Conservation (phyloP, 1,284 basidiomycete species). For the Caloboletus inedulis region DNA sequence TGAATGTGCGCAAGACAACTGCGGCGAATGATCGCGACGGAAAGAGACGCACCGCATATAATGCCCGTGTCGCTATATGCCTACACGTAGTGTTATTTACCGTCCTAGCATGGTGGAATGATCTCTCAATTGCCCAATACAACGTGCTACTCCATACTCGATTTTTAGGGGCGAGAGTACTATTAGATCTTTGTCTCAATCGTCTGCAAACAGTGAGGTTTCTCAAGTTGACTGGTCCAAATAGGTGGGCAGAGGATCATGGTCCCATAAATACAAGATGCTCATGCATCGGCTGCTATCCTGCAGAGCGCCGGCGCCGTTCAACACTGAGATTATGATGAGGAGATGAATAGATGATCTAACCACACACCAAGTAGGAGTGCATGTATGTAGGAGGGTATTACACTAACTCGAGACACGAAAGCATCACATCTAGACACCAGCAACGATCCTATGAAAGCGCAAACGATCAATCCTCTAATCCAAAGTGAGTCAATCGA, state of each 20-base stretch:
- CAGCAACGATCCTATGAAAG: constrained; percentile 29
- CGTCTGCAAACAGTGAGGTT: neutral
- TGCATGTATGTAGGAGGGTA: constrained; percentile 29
- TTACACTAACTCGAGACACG: constrained; percentile 23
- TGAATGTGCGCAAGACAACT: neutral
- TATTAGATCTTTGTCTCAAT: no score
- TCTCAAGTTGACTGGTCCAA: neutral
- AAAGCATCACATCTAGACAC: constrained; percentile 28
- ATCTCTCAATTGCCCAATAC: neutral
- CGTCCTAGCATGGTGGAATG: neutral
- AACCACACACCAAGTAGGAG: constrained; percentile 15
- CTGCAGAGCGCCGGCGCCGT: no score
- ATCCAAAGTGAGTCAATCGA: neutral
- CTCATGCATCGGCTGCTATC: neutral
- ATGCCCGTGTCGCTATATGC: neutral
- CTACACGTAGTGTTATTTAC: neutral
- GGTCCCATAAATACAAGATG: neutral
- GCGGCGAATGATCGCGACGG: neutral
- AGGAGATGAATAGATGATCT: constrained; percentile 16
- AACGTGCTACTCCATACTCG: no score
- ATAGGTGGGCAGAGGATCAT: neutral
- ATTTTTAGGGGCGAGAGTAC: no score
- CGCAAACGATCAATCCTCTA: constrained; percentile 9
- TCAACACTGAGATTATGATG: neutral
- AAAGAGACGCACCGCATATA: neutral